phyloP scores from a whole-genome alignment of 139 green algal genomes.

The Chlamydomonas eustigma region DNA sequence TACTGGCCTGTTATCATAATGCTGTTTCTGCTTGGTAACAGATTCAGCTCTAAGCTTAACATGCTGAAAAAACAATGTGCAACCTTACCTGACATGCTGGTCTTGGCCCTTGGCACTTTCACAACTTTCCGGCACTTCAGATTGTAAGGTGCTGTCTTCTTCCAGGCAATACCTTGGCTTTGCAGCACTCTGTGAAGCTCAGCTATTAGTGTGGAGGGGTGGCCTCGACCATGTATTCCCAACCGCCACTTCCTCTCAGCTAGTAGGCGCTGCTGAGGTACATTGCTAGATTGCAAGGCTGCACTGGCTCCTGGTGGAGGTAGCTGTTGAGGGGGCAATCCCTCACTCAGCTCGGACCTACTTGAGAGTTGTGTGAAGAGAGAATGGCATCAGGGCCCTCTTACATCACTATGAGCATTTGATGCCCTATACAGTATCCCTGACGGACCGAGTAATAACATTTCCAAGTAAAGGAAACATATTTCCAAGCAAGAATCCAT shows the following conservation, averaged over 20 bases:
- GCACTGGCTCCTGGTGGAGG: neutral
- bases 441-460: no score
- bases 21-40: no score
- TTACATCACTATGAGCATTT: no score
- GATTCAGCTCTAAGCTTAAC: no score
- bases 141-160: slow-evolving; percentile 90
- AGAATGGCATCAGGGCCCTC: no score
- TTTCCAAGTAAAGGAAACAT: no score
- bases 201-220: slow-evolving; percentile 80
- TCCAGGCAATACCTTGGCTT: slow-evolving; percentile 70
- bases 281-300: neutral
- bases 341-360: slow-evolving; percentile 10
- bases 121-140: slow-evolving; percentile 81
- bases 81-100: slow-evolving; percentile 19
- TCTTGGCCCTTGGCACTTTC: neutral
- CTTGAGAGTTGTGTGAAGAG: no score
- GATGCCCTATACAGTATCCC: no score
- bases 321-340: neutral
- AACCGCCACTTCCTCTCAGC: slow-evolving; percentile 87
- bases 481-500: no score
- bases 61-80: no score
- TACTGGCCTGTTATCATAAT: no score
- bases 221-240: slow-evolving; percentile 61
- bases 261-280: slow-evolving; percentile 47
- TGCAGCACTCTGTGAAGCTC: slow-evolving; percentile 65